A percentile compares a stretch with the other conserved stretches of the same genome.
phyloP scores from a whole-genome alignment of 2,329 filamentous ascomycete genomes.

The Moelleriella libera region DNA sequence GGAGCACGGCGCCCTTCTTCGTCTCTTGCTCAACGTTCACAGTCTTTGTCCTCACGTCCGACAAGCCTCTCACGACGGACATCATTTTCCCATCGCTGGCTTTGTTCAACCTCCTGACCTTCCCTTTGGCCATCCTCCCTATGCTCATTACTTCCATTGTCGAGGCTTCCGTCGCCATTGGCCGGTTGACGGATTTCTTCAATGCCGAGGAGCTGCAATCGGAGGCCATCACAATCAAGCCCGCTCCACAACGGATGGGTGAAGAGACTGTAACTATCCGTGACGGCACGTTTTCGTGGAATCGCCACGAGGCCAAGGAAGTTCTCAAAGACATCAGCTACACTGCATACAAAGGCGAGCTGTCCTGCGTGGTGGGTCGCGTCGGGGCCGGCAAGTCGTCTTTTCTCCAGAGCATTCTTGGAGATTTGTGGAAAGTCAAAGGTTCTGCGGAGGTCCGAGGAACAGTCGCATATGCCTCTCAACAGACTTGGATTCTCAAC shows the following conservation, averaged over 20 bases:
- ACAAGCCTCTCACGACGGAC: constrained; percentile 74
- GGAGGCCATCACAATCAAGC: constrained; percentile 61
- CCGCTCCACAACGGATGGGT: constrained; percentile 58
- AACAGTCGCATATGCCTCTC: constrained; percentile 77
- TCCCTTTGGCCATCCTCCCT: constrained; percentile 82
- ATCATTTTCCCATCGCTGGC: constrained; percentile 91
- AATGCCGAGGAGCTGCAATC: constrained; percentile 78
- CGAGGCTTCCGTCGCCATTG: constrained; percentile 85
- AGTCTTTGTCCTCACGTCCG: constrained; percentile 76
- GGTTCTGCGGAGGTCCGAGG: constrained; percentile 76
- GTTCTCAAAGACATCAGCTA: constrained; percentile 77
- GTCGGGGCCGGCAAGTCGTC: constrained; percentile 96
- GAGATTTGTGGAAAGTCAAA: constrained; percentile 80
- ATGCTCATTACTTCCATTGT: constrained; percentile 98
- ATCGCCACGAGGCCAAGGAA: constrained; percentile 59
- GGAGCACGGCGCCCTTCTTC: constrained; percentile 93
- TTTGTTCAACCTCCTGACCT: constrained; percentile 90
- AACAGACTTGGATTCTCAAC: constrained; percentile 94
- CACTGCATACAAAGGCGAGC: constrained; percentile 78
- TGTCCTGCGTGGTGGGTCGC: constrained; percentile 83
- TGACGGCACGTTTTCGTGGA: constrained; percentile 88
- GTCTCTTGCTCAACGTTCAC: constrained; percentile 95
- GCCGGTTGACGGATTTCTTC: constrained; percentile 73
- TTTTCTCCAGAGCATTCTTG: constrained; percentile 73
- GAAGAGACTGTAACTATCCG: constrained; percentile 77